Conservation (phyloP, 1,284 basidiomycete genomes). For the Polyporus tsugae region DNA sequence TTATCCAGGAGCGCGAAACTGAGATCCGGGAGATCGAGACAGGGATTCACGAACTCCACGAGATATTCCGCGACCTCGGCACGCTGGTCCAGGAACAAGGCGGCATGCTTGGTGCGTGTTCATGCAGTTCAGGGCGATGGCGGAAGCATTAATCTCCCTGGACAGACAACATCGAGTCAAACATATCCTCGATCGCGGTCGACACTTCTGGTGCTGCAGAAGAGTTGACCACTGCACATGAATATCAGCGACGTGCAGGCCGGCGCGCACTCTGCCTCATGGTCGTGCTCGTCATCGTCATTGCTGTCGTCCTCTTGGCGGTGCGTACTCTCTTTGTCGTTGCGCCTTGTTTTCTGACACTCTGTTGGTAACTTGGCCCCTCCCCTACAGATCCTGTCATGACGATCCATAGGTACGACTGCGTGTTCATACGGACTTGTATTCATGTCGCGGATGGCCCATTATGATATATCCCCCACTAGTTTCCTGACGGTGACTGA, state of each 20-base stretch:
- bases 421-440: conserved; percentile 11
- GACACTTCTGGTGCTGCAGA: conserved; percentile 89
- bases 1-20: conserved; percentile 94
- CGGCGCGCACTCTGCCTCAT: conserved; percentile 90
- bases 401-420: conserved; percentile 12
- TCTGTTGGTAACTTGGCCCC: conserved; percentile 31
- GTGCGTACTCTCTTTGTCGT: conserved; percentile 61
- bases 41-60: conserved; percentile 95
- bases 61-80: conserved; percentile 97
- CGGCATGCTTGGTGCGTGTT: conserved; percentile 86
- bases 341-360: conserved; percentile 38
- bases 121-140: not conserved
- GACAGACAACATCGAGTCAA: conserved; percentile 97
- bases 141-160: not conserved
- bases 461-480: conserved; percentile 16
- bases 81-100: conserved; percentile 96
- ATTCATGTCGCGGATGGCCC: conserved; percentile 3
- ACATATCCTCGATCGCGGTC: conserved; percentile 87
- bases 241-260: conserved; percentile 96
- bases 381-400: conserved; percentile 40
- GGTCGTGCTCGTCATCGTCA: conserved; percentile 88
- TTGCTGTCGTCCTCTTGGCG: conserved; percentile 91
- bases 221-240: conserved; percentile 90
- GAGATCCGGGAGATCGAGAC: conserved; percentile 98
- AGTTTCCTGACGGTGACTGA: conserved; percentile 1